Conservation (phyloP, 352 stramenopile genomes). For the Pythium apleroticum region DNA sequence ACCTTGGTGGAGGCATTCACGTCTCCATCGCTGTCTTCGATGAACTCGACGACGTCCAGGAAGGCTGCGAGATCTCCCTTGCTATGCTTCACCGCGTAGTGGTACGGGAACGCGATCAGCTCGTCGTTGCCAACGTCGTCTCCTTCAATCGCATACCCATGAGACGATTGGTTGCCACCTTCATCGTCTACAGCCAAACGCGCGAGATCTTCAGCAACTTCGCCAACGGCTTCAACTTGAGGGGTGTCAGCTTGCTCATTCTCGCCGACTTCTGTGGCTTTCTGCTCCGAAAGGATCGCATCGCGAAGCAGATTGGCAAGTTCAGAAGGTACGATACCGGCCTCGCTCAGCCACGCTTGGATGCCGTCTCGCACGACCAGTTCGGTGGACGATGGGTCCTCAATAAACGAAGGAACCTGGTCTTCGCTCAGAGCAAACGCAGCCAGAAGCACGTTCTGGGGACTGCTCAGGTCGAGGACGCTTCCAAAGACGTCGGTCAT, state of each 20-base stretch:
- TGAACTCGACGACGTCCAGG: constrained; percentile 2
- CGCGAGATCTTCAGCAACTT: not conserved
- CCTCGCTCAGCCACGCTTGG: not conserved
- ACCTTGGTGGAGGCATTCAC: constrained; percentile 2
- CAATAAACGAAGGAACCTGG: not conserved
- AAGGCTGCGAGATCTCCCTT: constrained; percentile 5
- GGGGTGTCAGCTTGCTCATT: not conserved
- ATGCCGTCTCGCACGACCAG: not conserved
- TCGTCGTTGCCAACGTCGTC: constrained; percentile 3
- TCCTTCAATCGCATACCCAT: not conserved
- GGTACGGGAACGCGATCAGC: constrained; percentile 11
- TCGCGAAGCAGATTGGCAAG: constrained; percentile 14
- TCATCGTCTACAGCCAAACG: not conserved
- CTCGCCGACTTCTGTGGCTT: not conserved
- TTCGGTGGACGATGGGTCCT: not conserved
- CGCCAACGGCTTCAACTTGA: not conserved
- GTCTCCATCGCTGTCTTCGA: constrained; percentile 13
- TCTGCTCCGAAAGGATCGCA: constrained; percentile 1
- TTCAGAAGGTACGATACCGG: not conserved
- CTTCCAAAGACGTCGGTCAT: not conserved
- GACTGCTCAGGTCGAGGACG: constrained; percentile 7
- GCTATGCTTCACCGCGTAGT: constrained; percentile 12
- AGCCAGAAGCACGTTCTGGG: constrained; percentile 10
- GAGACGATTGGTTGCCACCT: not conserved
- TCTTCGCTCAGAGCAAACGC: not conserved